phyloP scores from a whole-genome alignment of 2,329 filamentous ascomycete species.

The Periconia macrospinosa region DNA sequence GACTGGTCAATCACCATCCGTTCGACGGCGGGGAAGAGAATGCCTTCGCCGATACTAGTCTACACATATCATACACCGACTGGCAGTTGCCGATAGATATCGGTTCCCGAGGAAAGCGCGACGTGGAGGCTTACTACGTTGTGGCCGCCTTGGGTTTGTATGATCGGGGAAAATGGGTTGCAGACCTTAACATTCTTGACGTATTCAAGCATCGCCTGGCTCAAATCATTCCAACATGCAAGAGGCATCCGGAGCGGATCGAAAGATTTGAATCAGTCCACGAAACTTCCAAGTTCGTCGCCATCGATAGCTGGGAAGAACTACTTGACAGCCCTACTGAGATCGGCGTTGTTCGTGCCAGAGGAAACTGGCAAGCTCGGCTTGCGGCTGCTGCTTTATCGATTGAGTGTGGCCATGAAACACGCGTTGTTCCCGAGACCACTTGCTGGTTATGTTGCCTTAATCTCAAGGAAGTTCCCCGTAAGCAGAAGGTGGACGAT shows the following conservation, averaged over 20 bases:
- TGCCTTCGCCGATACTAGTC: constrained; percentile 15
- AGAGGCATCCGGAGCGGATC: background rate
- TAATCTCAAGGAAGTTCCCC: background rate
- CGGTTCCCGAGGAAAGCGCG: constrained; percentile 6
- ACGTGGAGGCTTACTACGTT: constrained; percentile 16
- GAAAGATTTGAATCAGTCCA: background rate
- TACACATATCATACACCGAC: constrained; percentile 26
- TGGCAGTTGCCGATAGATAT: constrained; percentile 14
- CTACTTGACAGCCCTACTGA: constrained; percentile 7
- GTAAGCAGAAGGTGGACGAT: background rate
- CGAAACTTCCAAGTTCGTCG: constrained; percentile 1
- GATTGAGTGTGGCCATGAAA: constrained; percentile 3
- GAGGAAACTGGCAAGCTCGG: constrained; percentile 8
- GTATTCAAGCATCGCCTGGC: background rate
- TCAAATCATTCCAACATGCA: background rate
- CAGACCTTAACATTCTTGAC: constrained; percentile 18
- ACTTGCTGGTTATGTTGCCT: constrained; percentile 5
- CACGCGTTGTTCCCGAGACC: background rate
- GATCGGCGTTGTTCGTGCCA: constrained; percentile 7
- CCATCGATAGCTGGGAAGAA: constrained; percentile 14
- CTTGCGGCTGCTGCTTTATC: constrained; percentile 7
- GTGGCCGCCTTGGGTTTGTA: constrained; percentile 18
- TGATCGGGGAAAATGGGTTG: constrained; percentile 23
- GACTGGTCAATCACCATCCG: constrained; percentile 11
- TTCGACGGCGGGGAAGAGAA: constrained; percentile 20